phyloP scores from a whole-genome alignment of 139 green algal genomes.

The Dunaliella primolecta region DNA sequence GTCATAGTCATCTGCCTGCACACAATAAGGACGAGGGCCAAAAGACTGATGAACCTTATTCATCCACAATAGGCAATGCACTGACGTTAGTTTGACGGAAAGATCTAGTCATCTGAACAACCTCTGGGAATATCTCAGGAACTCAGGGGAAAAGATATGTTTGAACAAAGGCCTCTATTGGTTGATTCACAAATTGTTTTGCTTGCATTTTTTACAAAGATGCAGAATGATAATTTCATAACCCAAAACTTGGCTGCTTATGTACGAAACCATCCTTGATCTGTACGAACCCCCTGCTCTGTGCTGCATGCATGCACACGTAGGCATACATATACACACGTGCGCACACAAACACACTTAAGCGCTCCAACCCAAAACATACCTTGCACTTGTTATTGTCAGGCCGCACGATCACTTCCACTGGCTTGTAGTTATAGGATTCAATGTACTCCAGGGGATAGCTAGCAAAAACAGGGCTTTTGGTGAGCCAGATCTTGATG shows the following conservation, averaged over 20 bases:
- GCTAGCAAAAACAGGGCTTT: constrained; percentile 57
- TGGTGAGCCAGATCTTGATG: constrained; percentile 57
- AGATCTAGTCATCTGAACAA: not conserved
- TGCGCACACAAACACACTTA: too few relatives aligned
- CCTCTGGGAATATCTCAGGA: not conserved
- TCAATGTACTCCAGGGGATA: constrained; percentile 64
- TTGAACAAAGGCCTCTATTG: too few relatives aligned
- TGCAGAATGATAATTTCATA: too few relatives aligned
- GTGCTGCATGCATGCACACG: too few relatives aligned
- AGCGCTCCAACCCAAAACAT: too few relatives aligned
- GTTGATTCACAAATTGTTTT: too few relatives aligned
- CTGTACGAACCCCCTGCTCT: too few relatives aligned
- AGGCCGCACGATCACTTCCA: constrained; percentile 44
- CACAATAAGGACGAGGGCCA: not conserved
- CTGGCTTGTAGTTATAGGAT: constrained; percentile 53
- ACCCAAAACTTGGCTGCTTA: too few relatives aligned
- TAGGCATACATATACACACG: too few relatives aligned
- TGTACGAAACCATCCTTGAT: too few relatives aligned
- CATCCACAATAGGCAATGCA: not conserved
- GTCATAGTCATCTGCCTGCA: constrained; percentile 42
- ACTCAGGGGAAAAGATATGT: too few relatives aligned
- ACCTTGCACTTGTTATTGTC: constrained; percentile 39
- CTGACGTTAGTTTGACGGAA: not conserved
- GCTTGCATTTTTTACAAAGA: too few relatives aligned
- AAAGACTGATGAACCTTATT: not conserved